A percentile compares a stretch with the other conserved stretches of the same genome.
These are phyloP conservation scores for Mycena vulgaris DNA, from an alignment of 768 basidiomycete species.

Conservation along the genomic window DNA sequence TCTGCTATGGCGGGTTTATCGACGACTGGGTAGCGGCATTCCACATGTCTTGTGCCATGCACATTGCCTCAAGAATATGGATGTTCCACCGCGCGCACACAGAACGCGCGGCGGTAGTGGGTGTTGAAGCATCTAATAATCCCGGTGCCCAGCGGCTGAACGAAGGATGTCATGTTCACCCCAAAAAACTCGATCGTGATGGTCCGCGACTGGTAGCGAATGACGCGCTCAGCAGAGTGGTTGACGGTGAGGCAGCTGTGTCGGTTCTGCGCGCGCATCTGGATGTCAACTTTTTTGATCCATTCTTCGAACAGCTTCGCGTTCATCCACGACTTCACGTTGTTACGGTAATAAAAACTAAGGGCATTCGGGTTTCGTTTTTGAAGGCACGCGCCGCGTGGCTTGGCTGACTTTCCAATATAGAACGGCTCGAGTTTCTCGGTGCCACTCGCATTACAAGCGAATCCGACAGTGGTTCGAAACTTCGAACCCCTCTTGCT, in stretches of 20 bases:
- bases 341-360: conserved; percentile 55
- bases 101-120: conserved; percentile 40
- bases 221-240: no score
- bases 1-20: no score
- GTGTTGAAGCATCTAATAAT: conserved; percentile 56
- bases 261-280: no score
- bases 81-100: conserved; percentile 31
- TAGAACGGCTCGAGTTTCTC: conserved; percentile 50
- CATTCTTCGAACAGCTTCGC: conserved; percentile 51
- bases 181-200: conserved; percentile 41
- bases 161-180: conserved; percentile 54
- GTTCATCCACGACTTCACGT: conserved; percentile 60
- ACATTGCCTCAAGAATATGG: conserved; percentile 52
- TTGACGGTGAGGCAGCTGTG: no score
- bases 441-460: conserved; percentile 48
- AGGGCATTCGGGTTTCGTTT: conserved; percentile 38
- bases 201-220: no score
- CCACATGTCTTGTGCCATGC: conserved; percentile 52
- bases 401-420: conserved; percentile 53
- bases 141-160: conserved; percentile 56
- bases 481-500: conserved; percentile 52
- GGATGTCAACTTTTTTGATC: conserved; percentile 32
- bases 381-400: conserved; percentile 51
- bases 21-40: no score
- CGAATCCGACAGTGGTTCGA: conserved; percentile 45